Base-by-base conservation (phyloP, 192 early-diverging fungal genomes). In the Coemansia sp. region DNA sequence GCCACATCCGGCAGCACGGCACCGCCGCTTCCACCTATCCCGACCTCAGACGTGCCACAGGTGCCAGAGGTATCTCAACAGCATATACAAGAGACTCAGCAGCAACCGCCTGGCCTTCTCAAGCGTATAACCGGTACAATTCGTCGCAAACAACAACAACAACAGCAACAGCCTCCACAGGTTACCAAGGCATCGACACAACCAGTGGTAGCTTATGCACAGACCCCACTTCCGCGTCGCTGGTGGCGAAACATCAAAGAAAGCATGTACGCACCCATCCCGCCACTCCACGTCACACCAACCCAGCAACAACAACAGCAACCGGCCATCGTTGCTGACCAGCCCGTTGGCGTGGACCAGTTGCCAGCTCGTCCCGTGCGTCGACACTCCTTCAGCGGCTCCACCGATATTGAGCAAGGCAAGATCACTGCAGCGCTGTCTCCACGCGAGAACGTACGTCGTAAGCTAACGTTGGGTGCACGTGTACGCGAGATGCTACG, bases 201-300 rank as follows among this genome's bases (percentile, higher is more conserved):
- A 20, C 58, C 55, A 16, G 30, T 56, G 17, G 18, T 32, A 16
- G 28, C 18, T 2, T 45, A 29, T 48, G 64, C 57, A 3, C 73
- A 68, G 63, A 76, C 79, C 5, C 79, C 79, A 38, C 33, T 76
- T 52, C 74, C 79, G 0, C 61, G 71, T 5, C 71, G 79, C n/a
- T 82, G 79, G 79, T 82, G 79, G 79, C 79, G 79, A 22, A 82
- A 82, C 40, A 72, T 82, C 59, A 69, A 66, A 31, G 79, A 82
- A 61, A 76, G 74, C 67, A 82, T 82, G 71, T 60, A 76, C 28
- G 79, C 79, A 38, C 79, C 79, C 6, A 76, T 82, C 28, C 79
- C 79, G 48, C 79, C 79, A 4, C 52, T 76, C 10, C 78, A 81
- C 66, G n/a, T 60, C 30, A 65, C 14, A 25, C 22, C 22, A 45